Base-by-base conservation (phyloP, 257 asterid species). In the Striga asiatica region DNA sequence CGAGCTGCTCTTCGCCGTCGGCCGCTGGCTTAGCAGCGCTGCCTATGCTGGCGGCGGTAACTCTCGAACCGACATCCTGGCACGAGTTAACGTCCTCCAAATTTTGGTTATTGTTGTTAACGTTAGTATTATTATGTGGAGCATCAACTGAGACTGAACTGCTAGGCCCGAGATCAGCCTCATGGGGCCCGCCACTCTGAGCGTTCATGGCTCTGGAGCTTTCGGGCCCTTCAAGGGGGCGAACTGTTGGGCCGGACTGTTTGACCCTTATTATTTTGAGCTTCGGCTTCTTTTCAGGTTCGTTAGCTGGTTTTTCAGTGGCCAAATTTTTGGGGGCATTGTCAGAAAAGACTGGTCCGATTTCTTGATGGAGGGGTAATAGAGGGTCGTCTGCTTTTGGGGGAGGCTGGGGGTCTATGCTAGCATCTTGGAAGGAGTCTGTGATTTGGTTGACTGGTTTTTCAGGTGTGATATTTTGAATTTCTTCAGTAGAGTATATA, bases 31-130 rank as follows among this genome's bases (percentile, higher is more conserved):
- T 89, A 57, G 77, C 92, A 64, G 77, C 92, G 62, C 94, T 78
- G 68, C 94, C 97, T 47, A 87, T 91, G 71, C 98, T 91, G 18
- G 94, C 97, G 18, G 94, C 97, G 12, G 94, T 88, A 9, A 92
- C 89, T 62, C 94, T 74, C 58, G 99, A 92, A 14, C 94, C 97
- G 34, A 85, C 93, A 70, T 84, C 95, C 56, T 84, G 97, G 80
- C 84, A 74, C 32, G 97, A 88, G 71, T 78, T 77, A 27, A 78
- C 85, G 65, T 87, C 95, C 74, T 92, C 95, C 5, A 71, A 65
- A 66, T 82, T 78, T 54, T 80, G 95, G 69, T 80, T 80, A 24
- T 88, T 73, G 2, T 74, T 68, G 76, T 88, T 86, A 7, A 71
- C n/a, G 66, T 60, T 38, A 75, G 41, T 37, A 27, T 66, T 79